These are phyloP conservation scores for Gossypium bickii DNA, from an alignment of 345 rosid species.

Conservation along the genomic window DNA sequence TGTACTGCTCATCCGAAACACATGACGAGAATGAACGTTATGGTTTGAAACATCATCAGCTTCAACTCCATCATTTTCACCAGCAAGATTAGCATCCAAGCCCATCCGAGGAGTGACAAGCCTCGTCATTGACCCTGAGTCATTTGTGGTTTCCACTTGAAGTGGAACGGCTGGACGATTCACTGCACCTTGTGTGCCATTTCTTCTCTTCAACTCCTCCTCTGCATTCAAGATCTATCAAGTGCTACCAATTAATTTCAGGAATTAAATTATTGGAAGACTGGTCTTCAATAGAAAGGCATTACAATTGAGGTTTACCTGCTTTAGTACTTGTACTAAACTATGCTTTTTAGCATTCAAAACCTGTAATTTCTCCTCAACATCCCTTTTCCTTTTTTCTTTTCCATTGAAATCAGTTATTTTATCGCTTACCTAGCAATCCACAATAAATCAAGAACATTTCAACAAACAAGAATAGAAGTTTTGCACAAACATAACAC, in stretches of 20 bases:
- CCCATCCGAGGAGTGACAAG: conserved; percentile 51
- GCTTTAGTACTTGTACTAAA: conserved; percentile 85
- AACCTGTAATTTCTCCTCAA: conserved; percentile 65
- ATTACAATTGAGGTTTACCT: conserved; percentile 34
- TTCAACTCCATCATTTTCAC: conserved; percentile 69
- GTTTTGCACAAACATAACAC: not conserved
- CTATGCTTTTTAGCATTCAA: conserved; percentile 83
- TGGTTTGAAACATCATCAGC: conserved; percentile 59
- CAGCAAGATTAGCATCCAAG: conserved; percentile 51
- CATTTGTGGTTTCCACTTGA: conserved; percentile 69
- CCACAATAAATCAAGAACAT: not conserved
- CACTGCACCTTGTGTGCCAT: conserved; percentile 41
- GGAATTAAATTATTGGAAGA: not conserved
- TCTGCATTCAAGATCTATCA: conserved; percentile 74
- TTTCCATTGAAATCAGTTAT: conserved; percentile 30
- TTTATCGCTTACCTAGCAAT: conserved; percentile 33
- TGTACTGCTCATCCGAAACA: conserved; percentile 65
- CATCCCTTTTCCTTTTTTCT: conserved; percentile 57
- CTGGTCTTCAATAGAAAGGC: not conserved
- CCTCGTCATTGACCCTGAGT: conserved; percentile 56
- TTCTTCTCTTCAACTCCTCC: conserved; percentile 66
- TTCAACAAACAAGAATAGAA: not conserved
- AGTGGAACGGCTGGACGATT: conserved; percentile 50
- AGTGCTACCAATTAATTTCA: conserved; percentile 1
- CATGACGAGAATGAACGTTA: conserved; percentile 45